Conservation (phyloP, 2,329 filamentous ascomycete genomes). For the Fusarium nematophilum region DNA sequence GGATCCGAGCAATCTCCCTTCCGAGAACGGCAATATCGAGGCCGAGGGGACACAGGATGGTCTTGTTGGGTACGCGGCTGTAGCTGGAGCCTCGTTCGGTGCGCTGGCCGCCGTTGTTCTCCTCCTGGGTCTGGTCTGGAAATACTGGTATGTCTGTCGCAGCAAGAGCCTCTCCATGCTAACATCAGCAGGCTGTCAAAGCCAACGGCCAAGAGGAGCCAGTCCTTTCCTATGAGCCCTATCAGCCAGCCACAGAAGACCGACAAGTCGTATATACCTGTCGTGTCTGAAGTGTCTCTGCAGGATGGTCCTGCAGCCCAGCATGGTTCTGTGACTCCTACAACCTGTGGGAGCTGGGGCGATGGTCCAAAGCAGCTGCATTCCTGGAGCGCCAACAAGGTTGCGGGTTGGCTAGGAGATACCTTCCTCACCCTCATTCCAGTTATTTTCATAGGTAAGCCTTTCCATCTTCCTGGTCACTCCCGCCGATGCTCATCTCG, state of each 20-base stretch:
- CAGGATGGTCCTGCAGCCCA: too few relatives aligned
- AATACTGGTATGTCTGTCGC: neutral
- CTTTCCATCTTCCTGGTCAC: neutral
- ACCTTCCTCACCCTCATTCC: neutral
- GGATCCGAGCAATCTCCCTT: constrained; percentile 1
- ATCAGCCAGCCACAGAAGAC: too few relatives aligned
- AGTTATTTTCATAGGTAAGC: neutral
- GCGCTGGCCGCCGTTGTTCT: neutral
- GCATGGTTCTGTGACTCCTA: too few relatives aligned
- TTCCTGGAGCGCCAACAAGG: too few relatives aligned
- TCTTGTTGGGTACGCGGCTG: constrained; percentile 4
- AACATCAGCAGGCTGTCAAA: too few relatives aligned
- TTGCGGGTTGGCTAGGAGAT: neutral
- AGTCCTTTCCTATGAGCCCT: too few relatives aligned
- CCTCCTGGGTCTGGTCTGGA: neutral
- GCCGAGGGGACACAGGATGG: neutral
- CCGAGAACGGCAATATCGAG: neutral
- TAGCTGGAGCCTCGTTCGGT: constrained; percentile 1
- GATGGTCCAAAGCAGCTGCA: too few relatives aligned
- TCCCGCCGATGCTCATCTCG: neutral
- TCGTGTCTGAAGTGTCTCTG: too few relatives aligned
- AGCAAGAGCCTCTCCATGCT: too few relatives aligned
- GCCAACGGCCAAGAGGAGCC: too few relatives aligned
- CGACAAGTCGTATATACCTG: too few relatives aligned
- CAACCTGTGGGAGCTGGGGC: too few relatives aligned